Base-by-base conservation (phyloP, 306 rosid species). In the Lathyrus tuberosus region DNA sequence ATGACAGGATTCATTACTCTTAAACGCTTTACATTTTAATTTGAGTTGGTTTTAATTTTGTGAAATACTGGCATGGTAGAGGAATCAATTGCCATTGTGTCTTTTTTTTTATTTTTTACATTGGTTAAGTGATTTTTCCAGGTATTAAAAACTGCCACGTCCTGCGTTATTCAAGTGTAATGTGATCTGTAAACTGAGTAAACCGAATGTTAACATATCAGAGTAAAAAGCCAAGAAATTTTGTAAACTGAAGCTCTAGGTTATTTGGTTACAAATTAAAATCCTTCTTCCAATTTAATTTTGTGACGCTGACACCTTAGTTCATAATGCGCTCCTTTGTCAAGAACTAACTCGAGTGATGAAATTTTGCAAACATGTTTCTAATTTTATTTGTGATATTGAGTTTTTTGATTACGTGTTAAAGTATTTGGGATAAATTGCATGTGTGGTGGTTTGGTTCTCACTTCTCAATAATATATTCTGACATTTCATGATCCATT, bases 221-320 rank as follows among this genome's bases (percentile, higher is more conserved):
- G 37, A 15, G 46, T 47, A 42, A 77, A 42, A 77, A 11, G 47
- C 65, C 51, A 38, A 10, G 40, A 61, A 30, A 37, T 71, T 56
- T 47, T 57, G 74, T 65, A 20, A 78, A 52, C 33, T 48, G 64
- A 47, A 47, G 69, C 65, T 47, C 42, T 37, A 31, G 37, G 63
- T 53, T 71, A 46, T 58, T 71, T 56, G 63, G 13, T 56, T 24
- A 12, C 8, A 22, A 44, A 44, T 44, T 46, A 46, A 7, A 14
- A 8, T 38, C 64, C 15, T 26, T n/a, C 47, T 69, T 68, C 20
- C 12, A 46, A 26, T 37, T 54, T 69, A 48, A 13, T 61, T 7
- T 35, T 20, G 62, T 57, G 31, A 58, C 24, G 12, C 7, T 40
- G 59, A 62, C 40, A 35, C 3, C 40, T 6, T 35, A 35, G 10